phyloP scores from a whole-genome alignment of 108 stramenopile genomes.

The Craspedostauros australis region DNA sequence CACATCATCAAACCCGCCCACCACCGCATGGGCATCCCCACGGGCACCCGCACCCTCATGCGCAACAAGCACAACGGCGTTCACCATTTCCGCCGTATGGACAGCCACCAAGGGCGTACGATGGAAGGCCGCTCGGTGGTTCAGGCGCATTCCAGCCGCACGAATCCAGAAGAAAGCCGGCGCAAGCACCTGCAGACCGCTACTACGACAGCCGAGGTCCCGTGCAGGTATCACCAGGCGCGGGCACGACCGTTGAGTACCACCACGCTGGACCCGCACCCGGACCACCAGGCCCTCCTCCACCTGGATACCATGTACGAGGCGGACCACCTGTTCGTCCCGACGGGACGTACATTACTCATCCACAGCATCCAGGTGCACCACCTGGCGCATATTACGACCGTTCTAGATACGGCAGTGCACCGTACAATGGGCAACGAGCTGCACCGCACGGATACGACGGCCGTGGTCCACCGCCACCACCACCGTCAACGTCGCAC shows the following conservation, averaged over 20 bases:
- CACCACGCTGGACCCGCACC: slow-evolving; percentile 15
- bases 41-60: no score
- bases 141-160: slow-evolving; percentile 43
- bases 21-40: no score
- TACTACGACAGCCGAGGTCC: not conserved
- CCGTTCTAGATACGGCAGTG: not conserved
- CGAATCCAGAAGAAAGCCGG: slow-evolving; percentile 17
- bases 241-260: not conserved
- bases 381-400: no score
- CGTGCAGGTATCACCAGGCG: not conserved
- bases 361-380: slow-evolving; percentile 5
- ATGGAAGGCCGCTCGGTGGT: slow-evolving; percentile 28
- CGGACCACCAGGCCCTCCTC: slow-evolving; percentile 19
- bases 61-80: no score
- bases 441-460: no score
- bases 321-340: not conserved
- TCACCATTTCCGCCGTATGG: no score
- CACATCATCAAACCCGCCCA: no score
- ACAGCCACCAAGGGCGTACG: no score
- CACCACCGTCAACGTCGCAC: no score
- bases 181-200: slow-evolving; percentile 4
- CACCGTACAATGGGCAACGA: not conserved
- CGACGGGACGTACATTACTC: slow-evolving; percentile 5
- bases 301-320: slow-evolving; percentile 10
- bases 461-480: no score